Evolutionary conservation across 23 red algal genomes (phyloP).

Genomic region (Agarophyton chilense): DNA sequence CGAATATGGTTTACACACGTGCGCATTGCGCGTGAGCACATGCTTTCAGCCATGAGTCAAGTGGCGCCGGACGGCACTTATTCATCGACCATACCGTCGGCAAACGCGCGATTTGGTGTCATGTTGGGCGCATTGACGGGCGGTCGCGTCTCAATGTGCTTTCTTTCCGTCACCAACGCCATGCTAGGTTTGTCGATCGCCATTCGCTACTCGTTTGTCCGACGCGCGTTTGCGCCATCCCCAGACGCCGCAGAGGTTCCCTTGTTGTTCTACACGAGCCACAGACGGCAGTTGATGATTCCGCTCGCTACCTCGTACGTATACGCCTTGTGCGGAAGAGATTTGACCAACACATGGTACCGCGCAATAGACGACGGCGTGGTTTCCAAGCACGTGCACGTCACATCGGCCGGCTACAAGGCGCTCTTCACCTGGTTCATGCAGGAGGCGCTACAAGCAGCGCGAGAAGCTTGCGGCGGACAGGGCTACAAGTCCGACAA

Average conservation of each 20-base stretch:
- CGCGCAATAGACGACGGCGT: not conserved
- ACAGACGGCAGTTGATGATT: constrained; percentile 65
- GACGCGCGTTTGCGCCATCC: constrained; percentile 79
- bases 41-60: constrained; percentile 55
- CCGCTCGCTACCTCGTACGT: constrained; percentile 72
- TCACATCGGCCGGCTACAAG: constrained; percentile 81
- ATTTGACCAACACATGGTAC: constrained; percentile 29
- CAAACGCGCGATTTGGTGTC: constrained; percentile 82
- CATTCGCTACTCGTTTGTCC: constrained; percentile 71
- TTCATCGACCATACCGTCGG: constrained; percentile 61
- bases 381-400: constrained; percentile 77
- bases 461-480: constrained; percentile 93
- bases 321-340: constrained; percentile 34
- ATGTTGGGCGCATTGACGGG: constrained; percentile 86
- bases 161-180: constrained; percentile 39
- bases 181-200: constrained; percentile 87
- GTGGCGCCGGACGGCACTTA: constrained; percentile 79
- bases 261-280: constrained; percentile 73
- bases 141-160: constrained; percentile 81
- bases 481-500: constrained; percentile 88
- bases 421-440: constrained; percentile 88
- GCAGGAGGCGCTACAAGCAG: constrained; percentile 84
- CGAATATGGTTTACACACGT: constrained; percentile 98
- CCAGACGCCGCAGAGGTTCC: constrained; percentile 52
- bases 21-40: constrained; percentile 64